These are phyloP conservation scores for Salix purpurea DNA, from an alignment of 345 rosid genomes.

Conservation along the genomic window DNA sequence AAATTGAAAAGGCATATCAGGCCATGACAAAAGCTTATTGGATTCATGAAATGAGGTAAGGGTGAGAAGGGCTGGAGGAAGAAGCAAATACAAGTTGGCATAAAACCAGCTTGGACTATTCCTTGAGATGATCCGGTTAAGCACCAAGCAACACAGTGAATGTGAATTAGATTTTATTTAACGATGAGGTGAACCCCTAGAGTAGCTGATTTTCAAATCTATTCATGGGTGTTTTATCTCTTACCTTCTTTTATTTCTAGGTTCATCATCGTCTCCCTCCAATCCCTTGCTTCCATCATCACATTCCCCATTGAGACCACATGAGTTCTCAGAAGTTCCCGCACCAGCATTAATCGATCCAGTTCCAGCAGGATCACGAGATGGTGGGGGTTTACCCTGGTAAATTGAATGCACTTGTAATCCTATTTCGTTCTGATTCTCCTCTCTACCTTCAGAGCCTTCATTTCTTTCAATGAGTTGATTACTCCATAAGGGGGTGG, in stretches of 20 bases:
- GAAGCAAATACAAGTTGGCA: background rate
- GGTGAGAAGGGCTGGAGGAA: background rate
- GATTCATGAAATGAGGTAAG: background rate
- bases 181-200: background rate
- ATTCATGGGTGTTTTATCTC: background rate
- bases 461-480: conserved; percentile 42
- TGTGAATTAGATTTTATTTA: background rate
- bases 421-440: conserved; percentile 35
- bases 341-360: conserved; percentile 28
- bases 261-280: conserved; percentile 59
- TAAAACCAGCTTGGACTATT: background rate
- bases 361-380: conserved; percentile 30
- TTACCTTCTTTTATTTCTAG: conserved; percentile 72
- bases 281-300: conserved; percentile 54
- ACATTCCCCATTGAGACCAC: conserved; percentile 57
- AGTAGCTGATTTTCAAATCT: background rate
- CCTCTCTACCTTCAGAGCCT: conserved; percentile 38
- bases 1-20: background rate
- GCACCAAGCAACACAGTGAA: background rate
- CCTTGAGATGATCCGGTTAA: background rate
- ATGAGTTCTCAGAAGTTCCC: conserved; percentile 53
- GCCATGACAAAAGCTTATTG: background rate
- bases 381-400: conserved; percentile 25
- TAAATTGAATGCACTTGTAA: conserved; percentile 19
- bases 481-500: conserved; percentile 26